Percentiles rank a stretch among this genome's conserved stretches.
phyloP scores from a whole-genome alignment of 345 rosid genomes.

The Psidium friedrichsthalianum region DNA sequence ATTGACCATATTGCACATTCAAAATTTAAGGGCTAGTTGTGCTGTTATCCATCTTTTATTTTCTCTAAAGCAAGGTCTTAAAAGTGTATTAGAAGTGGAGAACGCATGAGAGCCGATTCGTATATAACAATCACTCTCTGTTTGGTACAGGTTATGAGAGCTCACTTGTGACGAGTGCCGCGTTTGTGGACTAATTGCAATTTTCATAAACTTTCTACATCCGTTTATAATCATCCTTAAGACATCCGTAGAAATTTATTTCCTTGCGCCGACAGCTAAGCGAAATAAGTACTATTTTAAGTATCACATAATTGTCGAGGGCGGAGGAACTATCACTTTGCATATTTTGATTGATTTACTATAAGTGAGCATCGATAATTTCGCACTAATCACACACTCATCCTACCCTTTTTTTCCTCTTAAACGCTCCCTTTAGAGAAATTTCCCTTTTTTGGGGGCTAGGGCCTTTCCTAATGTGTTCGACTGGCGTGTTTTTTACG shows the following conservation, averaged over 20 bases:
- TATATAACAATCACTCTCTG: accelerated
- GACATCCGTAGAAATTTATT: neutral
- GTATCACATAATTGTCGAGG: neutral
- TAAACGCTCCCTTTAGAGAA: neutral
- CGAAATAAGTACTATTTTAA: neutral
- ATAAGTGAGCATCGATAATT: neutral
- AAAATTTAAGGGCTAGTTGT: too few relatives aligned
- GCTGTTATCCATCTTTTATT: neutral
- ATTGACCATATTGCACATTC: too few relatives aligned
- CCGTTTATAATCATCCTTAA: neutral
- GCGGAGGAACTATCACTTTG: neutral
- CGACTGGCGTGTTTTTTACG: neutral
- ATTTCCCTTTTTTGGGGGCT: neutral
- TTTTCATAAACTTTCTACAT: neutral
- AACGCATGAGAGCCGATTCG: neutral
- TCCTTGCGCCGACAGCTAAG: accelerated
- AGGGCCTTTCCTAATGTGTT: neutral
- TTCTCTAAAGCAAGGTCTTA: neutral
- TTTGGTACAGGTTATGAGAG: accelerated
- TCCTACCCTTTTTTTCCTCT: neutral
- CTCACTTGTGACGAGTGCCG: too few relatives aligned
- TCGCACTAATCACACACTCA: neutral
- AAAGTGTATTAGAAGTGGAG: neutral
- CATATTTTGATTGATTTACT: neutral
- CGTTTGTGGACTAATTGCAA: accelerated